These are phyloP conservation scores for Neurospora sp. DNA, from an alignment of 495 filamentous ascomycete species.

Conservation along the genomic window DNA sequence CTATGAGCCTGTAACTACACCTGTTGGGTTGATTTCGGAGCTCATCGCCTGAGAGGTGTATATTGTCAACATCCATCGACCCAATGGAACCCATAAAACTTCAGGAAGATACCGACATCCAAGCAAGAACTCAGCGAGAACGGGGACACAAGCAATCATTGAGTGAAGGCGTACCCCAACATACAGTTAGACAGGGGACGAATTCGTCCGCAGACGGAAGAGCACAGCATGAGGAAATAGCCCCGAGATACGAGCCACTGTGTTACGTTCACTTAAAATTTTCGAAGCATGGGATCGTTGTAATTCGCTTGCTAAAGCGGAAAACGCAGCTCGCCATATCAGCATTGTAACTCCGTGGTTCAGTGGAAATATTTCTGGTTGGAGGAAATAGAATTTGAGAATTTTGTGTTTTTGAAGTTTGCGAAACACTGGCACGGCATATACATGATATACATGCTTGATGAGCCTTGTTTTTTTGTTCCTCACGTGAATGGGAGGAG, in stretches of 20 bases:
- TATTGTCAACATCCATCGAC: background rate
- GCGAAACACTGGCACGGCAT: background rate
- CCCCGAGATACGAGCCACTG: background rate
- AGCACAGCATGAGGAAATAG: background rate
- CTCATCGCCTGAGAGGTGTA: background rate
- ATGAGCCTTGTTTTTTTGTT: background rate
- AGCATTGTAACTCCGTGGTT: background rate
- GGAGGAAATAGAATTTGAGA: background rate
- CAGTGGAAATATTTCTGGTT: background rate
- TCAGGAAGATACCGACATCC: background rate
- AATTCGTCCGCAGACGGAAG: background rate
- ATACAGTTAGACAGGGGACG: background rate
- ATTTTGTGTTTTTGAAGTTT: background rate
- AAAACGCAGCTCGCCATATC: background rate
- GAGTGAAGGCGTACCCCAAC: background rate
- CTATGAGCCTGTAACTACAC: background rate
- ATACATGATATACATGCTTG: background rate
- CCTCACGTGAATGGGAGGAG: background rate
- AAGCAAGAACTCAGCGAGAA: background rate
- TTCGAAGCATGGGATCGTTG: background rate
- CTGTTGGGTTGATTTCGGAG: background rate
- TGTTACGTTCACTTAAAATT: background rate
- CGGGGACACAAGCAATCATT: background rate
- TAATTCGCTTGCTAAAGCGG: background rate
- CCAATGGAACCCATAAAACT: background rate